Percentiles rank a stretch among this genome's conserved stretches.
Evolutionary conservation across 2,329 filamentous ascomycete genomes (phyloP).

Genomic region (Didymosphaeria variabile): DNA sequence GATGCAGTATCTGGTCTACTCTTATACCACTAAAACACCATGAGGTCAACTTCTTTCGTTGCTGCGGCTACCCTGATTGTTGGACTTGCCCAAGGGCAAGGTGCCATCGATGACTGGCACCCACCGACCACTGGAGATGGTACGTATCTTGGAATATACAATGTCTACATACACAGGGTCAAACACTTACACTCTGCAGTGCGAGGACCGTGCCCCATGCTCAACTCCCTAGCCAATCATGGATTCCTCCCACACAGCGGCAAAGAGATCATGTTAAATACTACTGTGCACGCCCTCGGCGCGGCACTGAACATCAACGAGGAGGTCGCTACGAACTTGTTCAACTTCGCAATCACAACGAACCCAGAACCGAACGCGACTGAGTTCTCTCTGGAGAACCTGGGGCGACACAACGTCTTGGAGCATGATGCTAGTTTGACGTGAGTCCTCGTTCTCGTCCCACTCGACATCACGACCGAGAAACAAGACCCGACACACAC

Average conservation of each 20-base stretch:
- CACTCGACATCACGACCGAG: no score
- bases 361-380: conserved; percentile 19
- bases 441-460: background rate
- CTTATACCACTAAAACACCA: background rate
- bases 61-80: background rate
- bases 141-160: background rate
- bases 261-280: conserved; percentile 42
- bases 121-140: conserved; percentile 5
- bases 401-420: conserved; percentile 56
- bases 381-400: conserved; percentile 40
- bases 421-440: conserved; percentile 60
- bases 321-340: conserved; percentile 8
- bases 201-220: conserved; percentile 38
- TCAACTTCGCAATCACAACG: conserved; percentile 16
- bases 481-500: no score
- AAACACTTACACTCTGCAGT: conserved; percentile 1
- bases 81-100: conserved; percentile 4
- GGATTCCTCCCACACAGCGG: conserved; percentile 41
- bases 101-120: background rate
- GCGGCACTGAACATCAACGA: conserved; percentile 17
- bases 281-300: conserved; percentile 20
- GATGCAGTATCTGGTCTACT: background rate
- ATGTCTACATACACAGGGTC: background rate
- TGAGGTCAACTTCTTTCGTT: background rate
- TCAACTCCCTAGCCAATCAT: conserved; percentile 45